A percentile compares a stretch with the other conserved stretches of the same genome.
Conservation (phyloP, 495 filamentous ascomycete species). For the Tuber borchii region DNA sequence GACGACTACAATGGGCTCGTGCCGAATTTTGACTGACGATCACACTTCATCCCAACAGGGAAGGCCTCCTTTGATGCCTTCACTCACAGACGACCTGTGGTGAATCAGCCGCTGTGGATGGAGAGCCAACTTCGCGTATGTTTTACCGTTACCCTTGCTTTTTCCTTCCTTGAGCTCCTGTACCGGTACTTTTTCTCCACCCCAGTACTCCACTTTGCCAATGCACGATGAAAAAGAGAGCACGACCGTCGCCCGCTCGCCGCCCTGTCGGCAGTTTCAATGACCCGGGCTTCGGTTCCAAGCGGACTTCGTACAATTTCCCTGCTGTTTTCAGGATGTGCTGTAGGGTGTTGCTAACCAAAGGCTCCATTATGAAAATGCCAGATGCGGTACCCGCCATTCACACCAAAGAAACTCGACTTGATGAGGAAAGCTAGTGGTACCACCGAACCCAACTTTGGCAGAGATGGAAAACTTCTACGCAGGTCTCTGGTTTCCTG, state of each 20-base stretch:
- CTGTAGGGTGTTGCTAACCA: not conserved
- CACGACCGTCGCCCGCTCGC: not conserved
- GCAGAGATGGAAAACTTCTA: slow-evolving; percentile 22
- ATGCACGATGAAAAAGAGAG: slow-evolving; percentile 4
- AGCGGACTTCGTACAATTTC: not conserved
- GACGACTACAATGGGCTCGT: not conserved
- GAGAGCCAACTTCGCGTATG: slow-evolving; percentile 27
- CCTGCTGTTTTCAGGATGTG: not conserved
- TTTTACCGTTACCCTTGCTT: not conserved
- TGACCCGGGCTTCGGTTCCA: not conserved
- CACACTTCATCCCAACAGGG: slow-evolving; percentile 7
- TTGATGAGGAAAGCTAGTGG: slow-evolving; percentile 6
- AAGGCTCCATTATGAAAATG: not conserved
- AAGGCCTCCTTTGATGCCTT: slow-evolving; percentile 76
- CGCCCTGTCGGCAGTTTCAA: not conserved
- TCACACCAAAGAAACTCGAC: slow-evolving; percentile 18
- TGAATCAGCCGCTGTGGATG: slow-evolving; percentile 33
- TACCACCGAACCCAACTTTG: slow-evolving; percentile 20
- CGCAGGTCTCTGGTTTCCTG: slow-evolving; percentile 8
- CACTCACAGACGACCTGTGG: slow-evolving; percentile 36
- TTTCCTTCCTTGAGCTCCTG: not conserved
- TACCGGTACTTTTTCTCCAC: not conserved
- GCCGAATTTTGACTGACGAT: not conserved
- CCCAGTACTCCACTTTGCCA: not conserved
- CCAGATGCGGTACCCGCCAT: slow-evolving; percentile 35